Base-by-base conservation (phyloP, 208 protist genomes). In the Sergeia podlipaevii region DNA sequence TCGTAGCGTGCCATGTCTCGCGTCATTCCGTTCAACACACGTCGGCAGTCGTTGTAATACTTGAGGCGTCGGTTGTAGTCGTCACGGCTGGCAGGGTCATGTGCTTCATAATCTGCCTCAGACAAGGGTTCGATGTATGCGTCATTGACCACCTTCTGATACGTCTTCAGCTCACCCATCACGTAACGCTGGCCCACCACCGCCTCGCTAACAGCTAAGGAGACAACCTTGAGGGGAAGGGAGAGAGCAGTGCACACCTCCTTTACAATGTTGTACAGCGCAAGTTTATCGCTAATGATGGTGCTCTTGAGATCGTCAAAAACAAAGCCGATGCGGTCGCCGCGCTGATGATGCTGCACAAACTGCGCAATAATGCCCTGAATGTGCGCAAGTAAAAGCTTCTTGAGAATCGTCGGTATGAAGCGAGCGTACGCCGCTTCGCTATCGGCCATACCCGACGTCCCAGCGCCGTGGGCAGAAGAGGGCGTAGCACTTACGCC, bases 31-130 rank as follows among this genome's bases (percentile, higher is more conserved):
- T 69, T 57, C 38, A 92, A 48, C 23, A 78, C 75, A 29, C 71
- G 65, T 29, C 80, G 79, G 57, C 83, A 91, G 54, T 91, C 78
- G 44, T 90, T 93, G 53, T 77, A 85, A 44, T 88, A 70, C 62
- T 91, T 77, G 13, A 95, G 71, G 7, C 70, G 72, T 5, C 42
- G 37, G 57, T 94, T 92, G 73, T 93, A 92, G 7, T 60, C 56
- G 11, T 85, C 73, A 0, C 78, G 83, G 15, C 77, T 77, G 24
- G 51, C 65, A 15, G 49, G 57, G 24, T 20, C 41, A 5, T 93
- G 48, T 23, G 53, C 47, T 51, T 90, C 91, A 65, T 88, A 97
- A 11, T 65, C 79, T 6, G 65, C 78, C 56, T 97, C 91, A 4
- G 59, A 58, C 18, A 97, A 38, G 7, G 77, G 65, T 11, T 71